Conservation (phyloP, 176 grass and related monocot species). For the Hyparrhenia diplandra region DNA sequence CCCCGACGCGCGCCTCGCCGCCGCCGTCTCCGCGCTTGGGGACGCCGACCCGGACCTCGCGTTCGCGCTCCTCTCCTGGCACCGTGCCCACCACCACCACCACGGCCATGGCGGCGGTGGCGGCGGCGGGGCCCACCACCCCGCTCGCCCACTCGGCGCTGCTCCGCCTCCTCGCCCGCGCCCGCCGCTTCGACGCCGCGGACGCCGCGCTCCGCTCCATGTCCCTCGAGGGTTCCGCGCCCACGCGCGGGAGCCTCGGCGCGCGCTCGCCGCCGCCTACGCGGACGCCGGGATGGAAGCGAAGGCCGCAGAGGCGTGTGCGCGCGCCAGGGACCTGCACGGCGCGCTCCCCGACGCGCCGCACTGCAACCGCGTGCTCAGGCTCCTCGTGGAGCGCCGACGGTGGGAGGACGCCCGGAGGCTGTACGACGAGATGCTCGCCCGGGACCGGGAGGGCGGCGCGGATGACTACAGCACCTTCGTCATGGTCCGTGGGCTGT, state of each 20-base stretch:
- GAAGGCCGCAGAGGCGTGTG: conserved; percentile 28
- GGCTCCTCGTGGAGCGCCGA: conserved; percentile 36
- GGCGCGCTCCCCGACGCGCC: conserved; percentile 19
- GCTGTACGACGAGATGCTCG: conserved; percentile 74
- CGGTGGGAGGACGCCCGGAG: conserved; percentile 31
- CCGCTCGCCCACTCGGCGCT: conserved; percentile 35
- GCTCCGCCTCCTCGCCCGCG: conserved; percentile 30
- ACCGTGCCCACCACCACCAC: background rate
- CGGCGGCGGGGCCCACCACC: background rate
- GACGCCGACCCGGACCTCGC: conserved; percentile 32
- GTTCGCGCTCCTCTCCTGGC: conserved; percentile 31
- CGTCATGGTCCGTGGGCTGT: conserved; percentile 65
- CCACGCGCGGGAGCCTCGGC: conserved; percentile 28
- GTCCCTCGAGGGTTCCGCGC: background rate
- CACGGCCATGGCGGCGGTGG: background rate
- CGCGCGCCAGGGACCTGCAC: conserved; percentile 21
- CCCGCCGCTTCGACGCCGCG: conserved; percentile 24
- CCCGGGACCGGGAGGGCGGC: conserved; percentile 23
- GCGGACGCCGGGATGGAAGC: conserved; percentile 28
- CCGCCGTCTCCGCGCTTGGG: conserved; percentile 25
- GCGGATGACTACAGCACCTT: conserved; percentile 66
- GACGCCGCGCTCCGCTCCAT: conserved; percentile 5
- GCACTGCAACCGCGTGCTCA: conserved; percentile 52
- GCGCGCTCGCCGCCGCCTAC: conserved; percentile 33
- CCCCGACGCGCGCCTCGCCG: conserved; percentile 43